Base-by-base conservation (phyloP, 768 basidiomycete genomes). In the Coprinopsis marcescibilis region DNA sequence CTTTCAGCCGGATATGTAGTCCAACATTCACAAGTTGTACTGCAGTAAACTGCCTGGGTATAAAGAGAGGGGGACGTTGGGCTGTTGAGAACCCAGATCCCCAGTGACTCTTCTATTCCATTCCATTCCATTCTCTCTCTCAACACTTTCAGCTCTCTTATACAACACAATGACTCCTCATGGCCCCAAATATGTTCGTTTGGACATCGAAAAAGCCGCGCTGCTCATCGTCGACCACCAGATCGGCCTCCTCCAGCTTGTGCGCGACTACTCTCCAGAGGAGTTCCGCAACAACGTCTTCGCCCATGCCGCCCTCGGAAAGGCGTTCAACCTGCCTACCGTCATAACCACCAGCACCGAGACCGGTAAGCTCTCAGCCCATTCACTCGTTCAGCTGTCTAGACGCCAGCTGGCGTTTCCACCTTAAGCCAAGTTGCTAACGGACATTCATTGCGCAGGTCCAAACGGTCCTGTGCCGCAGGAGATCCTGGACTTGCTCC, bases 201-300 rank as follows among this genome's bases (percentile, higher is more conserved):
- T 77, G 53, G 64, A 75, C 67, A 75, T 73, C 55, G 58, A 70
- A 55, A 55, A 76, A 30, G 63, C 57, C 5, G 57, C 66, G 27
- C 61, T 75, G n/a, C 57, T 76, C 36, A 62, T 77, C 43, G 65
- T 77, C 38, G 75, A 77, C 59, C 72, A 71, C 52, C 73, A 77
- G 51, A 57, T 72, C 29, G 74, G 75, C 13, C 55, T 77, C 6
- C 75, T 69, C 59, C 67, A 72, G 50, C 54, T 77, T 21, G 69
- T 67, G 1, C 68, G 67, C 52, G 74, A 77, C 57, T 58, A 57
- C 47, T 44, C 59, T 6, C 62, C 71, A 0, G 65, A 64, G 13
- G 60, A 68, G 33, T 70, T 64, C 51, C 65, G 67, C 48, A 71
- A 65, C 58, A 75, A 68, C 53, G 64, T 77, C 49, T 56, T 75